Conservation (phyloP, 1,139 yeast species). For the Scheffersomyces cryptocercus region DNA sequence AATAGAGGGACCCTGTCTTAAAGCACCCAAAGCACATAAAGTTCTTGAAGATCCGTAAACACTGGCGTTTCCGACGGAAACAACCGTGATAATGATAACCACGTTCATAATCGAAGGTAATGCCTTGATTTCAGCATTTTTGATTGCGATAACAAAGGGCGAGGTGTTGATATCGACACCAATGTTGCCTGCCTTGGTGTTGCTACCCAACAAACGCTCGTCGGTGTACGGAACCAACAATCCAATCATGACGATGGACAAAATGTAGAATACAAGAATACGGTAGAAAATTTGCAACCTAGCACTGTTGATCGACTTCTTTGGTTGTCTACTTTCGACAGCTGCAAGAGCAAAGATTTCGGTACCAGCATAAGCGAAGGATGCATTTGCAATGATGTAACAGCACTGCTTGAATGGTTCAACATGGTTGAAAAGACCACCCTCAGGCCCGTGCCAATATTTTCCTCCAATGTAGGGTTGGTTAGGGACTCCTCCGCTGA, state of each 20-base stretch:
- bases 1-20: conserved; percentile 33
- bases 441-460: conserved; percentile 33
- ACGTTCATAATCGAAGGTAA: conserved; percentile 36
- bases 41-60: conserved; percentile 40
- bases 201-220: conserved; percentile 39
- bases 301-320: conserved; percentile 34
- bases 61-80: conserved; percentile 37
- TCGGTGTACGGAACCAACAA: conserved; percentile 64
- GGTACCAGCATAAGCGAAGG: conserved; percentile 27
- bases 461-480: conserved; percentile 31
- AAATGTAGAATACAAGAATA: conserved; percentile 32
- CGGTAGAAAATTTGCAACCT: conserved; percentile 39
- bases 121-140: conserved; percentile 29
- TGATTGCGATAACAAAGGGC: conserved; percentile 44
- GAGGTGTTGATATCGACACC: conserved; percentile 32
- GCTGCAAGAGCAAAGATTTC: conserved; percentile 39
- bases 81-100: conserved; percentile 31
- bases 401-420: conserved; percentile 29
- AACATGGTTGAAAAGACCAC: conserved; percentile 29
- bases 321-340: conserved; percentile 36
- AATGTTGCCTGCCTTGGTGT: conserved; percentile 5
- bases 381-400: conserved; percentile 23
- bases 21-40: conserved; percentile 36
- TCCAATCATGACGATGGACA: conserved; percentile 40
- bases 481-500: conserved; percentile 34